Evolutionary conservation across 306 rosid species (phyloP).

Genomic region (Corylus heterophylla): DNA sequence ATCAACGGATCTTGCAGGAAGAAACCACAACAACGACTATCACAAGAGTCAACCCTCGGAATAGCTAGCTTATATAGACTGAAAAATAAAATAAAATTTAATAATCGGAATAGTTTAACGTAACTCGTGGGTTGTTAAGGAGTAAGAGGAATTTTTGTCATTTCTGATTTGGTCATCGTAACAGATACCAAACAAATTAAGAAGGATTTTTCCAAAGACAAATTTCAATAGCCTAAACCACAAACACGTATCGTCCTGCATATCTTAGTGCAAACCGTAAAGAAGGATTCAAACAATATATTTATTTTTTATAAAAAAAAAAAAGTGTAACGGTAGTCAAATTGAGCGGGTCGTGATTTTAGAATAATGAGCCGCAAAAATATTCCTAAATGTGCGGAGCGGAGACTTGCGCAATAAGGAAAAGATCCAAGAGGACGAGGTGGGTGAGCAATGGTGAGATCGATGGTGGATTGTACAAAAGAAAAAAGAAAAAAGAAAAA

Average conservation of each 20-base stretch:
- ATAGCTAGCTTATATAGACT: no score
- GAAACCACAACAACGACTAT: background rate
- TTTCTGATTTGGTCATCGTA: background rate
- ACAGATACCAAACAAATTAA: background rate
- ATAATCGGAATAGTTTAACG: background rate
- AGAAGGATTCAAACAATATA: background rate
- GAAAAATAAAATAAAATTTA: no score
- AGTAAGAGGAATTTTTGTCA: background rate
- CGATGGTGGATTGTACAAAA: no score
- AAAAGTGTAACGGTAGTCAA: background rate
- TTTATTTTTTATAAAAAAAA: background rate
- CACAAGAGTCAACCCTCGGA: background rate
- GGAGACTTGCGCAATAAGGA: conserved; percentile 1
- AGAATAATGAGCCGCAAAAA: background rate
- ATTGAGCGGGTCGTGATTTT: background rate
- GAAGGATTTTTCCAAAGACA: background rate
- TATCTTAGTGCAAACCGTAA: background rate
- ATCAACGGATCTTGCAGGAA: background rate
- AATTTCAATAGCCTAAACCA: background rate
- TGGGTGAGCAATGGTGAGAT: background rate
- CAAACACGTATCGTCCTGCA: background rate
- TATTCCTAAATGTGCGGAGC: background rate
- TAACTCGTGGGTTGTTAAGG: background rate
- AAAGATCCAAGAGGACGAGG: background rate
- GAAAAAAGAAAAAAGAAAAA: background rate